Percentiles rank a stretch among this genome's conserved stretches.
Conservation (phyloP, 768 basidiomycete species). For the Auricularia sp. region DNA sequence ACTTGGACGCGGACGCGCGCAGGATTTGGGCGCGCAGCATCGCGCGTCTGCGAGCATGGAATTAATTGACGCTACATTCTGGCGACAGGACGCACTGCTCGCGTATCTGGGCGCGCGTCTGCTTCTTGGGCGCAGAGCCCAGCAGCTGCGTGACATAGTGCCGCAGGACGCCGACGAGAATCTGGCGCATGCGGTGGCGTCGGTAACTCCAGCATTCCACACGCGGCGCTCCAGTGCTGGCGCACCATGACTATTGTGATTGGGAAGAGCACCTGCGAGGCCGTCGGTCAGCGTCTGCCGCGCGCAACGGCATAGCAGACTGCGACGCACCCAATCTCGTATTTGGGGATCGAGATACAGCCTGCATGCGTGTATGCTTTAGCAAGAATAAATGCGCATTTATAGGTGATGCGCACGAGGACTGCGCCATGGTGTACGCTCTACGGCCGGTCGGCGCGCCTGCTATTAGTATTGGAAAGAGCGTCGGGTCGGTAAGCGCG, state of each 20-base stretch:
- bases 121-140: slow-evolving; percentile 74
- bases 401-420: no score
- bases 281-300: neutral
- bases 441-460: no score
- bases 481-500: no score
- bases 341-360: slow-evolving; percentile 91
- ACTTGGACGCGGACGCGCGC: slow-evolving; percentile 68
- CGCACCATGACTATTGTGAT: slow-evolving; percentile 94
- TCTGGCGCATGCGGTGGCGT: slow-evolving; percentile 33
- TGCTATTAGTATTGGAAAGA: no score
- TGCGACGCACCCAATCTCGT: slow-evolving; percentile 55
- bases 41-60: slow-evolving; percentile 43
- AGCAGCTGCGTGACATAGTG: slow-evolving; percentile 88
- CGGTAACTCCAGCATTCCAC: neutral
- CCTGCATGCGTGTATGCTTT: neutral
- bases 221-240: slow-evolving; percentile 9
- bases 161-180: slow-evolving; percentile 83
- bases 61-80: neutral
- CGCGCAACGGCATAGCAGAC: neutral
- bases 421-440: no score
- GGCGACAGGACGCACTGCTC: slow-evolving; percentile 66
- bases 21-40: slow-evolving; percentile 77
- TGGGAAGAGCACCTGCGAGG: slow-evolving; percentile 60
- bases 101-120: slow-evolving; percentile 64
- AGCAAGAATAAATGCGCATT: no score